Base-by-base conservation (phyloP, 2,329 filamentous ascomycete species). In the Scytalidium sp. region DNA sequence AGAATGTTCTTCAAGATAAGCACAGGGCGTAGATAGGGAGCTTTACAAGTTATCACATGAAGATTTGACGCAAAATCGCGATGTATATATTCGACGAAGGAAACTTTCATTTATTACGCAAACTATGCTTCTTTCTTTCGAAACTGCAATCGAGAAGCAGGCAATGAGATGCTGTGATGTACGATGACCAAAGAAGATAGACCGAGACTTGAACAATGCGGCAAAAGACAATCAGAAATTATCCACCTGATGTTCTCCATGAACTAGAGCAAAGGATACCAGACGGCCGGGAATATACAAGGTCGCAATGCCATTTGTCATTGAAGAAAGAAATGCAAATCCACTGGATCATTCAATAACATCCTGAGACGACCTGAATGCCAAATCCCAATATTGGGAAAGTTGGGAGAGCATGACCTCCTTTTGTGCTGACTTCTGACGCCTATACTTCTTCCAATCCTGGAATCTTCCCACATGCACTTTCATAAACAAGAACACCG, bases 81-180 rank as follows among this genome's bases (percentile, higher is more conserved):
- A n/a, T n/a, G 25, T 29, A 13, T 29, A 29, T 29, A 29, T 13
- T 15, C 15, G 32, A 36, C 7, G 32, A 27, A 27, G 17, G 32
- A 36, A n/a, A 36, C 13, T n/a, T 36, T 47, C 49, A 47, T 56
- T 55, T 52, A 58, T 58, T 58, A 58, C 46, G 56, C 50, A 52
- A 49, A 56, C 50, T 54, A 56, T 54, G 47, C 53, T 50, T 23
- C 47, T 44, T 47, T 47, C 19, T 25, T 41, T 42, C 46, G 45
- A 39, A 40, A 40, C 41, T 47, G 32, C 17, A 36, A 36, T 36
- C 32, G 17, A 36, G 32, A 10, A 36, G 11, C 17, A n/a, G 17
- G 17, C 32, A 36, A 36, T 36, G 32, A 36, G 32, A 36, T n/a
- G 32, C 32, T 36, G 32, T 36, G 32, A 36, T 36, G 32, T 36